A percentile compares a stretch with the other conserved stretches of the same genome.
phyloP scores from a whole-genome alignment of 345 rosid genomes.

The Hirschfeldia incana region DNA sequence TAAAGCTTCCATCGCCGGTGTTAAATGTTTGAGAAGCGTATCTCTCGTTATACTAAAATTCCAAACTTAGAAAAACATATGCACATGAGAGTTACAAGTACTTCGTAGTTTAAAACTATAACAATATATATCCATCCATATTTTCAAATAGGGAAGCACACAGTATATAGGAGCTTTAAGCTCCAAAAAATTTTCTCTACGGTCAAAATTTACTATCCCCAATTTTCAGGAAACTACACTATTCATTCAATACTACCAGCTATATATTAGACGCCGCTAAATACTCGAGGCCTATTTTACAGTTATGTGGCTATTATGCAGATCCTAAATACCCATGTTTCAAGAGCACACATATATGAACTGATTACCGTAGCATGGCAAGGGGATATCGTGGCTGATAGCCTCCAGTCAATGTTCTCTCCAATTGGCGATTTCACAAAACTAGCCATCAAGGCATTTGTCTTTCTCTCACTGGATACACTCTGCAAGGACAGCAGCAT shows the following conservation, averaged over 20 bases:
- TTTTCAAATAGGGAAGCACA: constrained; percentile 7
- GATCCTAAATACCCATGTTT: constrained; percentile 2
- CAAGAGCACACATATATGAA: constrained; percentile 28
- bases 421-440: constrained; percentile 82
- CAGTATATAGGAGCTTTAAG: constrained; percentile 5
- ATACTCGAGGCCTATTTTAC: constrained; percentile 7
- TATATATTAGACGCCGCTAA: constrained; percentile 18
- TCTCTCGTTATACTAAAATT: constrained; percentile 5
- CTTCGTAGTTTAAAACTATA: constrained; percentile 1
- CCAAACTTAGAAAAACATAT: constrained; percentile 6
- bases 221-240: constrained; percentile 15
- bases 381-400: constrained; percentile 94
- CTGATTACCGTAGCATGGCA: constrained; percentile 91
- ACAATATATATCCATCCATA: constrained; percentile 9
- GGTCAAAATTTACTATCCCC: constrained; percentile 7
- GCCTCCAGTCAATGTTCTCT: constrained; percentile 92
- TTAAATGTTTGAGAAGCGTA: constrained; percentile 6
- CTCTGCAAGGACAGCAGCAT: constrained; percentile 61
- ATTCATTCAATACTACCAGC: constrained; percentile 16
- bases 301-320: constrained; percentile 13
- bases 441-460: constrained; percentile 86
- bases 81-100: constrained; percentile 15
- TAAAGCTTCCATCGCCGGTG: not conserved
- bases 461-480: constrained; percentile 86
- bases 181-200: not conserved